Evolutionary conservation across 768 basidiomycete genomes (phyloP).

Genomic region (Suillus clintonianus): DNA sequence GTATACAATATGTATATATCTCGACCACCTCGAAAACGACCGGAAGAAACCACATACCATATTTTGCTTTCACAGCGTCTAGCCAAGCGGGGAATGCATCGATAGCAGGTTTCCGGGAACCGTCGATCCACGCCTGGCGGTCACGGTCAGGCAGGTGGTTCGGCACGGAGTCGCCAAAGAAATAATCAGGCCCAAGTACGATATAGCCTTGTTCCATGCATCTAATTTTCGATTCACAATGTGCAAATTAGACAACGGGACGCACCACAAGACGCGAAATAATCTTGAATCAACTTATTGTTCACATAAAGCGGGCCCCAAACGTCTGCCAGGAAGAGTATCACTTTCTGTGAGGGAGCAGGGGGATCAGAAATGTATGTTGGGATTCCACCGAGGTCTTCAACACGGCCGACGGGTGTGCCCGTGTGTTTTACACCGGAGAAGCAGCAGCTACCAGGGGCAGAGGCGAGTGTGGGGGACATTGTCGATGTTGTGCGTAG

Average conservation of each 20-base stretch:
- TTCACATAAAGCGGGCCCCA: constrained; percentile 57
- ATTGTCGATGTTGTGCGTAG: neutral
- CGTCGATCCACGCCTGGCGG: constrained; percentile 40
- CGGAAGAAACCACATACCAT: constrained; percentile 35
- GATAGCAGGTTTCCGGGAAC: constrained; percentile 32
- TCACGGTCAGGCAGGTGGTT: constrained; percentile 34
- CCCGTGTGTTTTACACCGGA: constrained; percentile 50
- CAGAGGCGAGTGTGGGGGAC: constrained; percentile 35
- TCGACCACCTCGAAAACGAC: constrained; percentile 2
- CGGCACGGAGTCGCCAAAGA: constrained; percentile 50
- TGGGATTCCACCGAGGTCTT: constrained; percentile 43
- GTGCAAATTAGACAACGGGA: neutral
- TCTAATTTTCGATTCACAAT: neutral
- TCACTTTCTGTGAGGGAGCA: constrained; percentile 35
- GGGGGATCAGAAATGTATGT: constrained; percentile 57
- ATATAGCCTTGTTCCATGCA: constrained; percentile 44
- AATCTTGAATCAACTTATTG: constrained; percentile 60
- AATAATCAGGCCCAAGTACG: constrained; percentile 62
- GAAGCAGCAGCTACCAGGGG: constrained; percentile 48
- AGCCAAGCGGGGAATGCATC: constrained; percentile 51
- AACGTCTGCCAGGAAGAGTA: constrained; percentile 59
- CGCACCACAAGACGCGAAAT: constrained; percentile 59
- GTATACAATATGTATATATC: constrained; percentile 11
- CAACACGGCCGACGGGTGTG: constrained; percentile 41
- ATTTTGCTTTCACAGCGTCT: constrained; percentile 46